These are phyloP conservation scores for Trichosporon ovoides DNA, from an alignment of 1,284 basidiomycete genomes.

Conservation along the genomic window DNA sequence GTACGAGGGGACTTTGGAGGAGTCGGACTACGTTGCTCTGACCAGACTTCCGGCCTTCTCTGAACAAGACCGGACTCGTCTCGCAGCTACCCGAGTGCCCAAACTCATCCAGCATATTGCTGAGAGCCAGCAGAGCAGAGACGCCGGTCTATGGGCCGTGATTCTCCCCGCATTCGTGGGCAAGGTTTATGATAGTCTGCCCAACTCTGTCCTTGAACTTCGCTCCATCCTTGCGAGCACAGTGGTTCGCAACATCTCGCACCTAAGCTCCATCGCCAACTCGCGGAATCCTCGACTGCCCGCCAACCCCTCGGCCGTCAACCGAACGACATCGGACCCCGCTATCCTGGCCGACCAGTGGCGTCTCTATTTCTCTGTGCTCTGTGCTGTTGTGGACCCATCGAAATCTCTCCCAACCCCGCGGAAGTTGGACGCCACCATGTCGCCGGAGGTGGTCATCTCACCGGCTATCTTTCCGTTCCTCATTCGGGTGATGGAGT, in stretches of 20 bases:
- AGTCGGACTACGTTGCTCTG: conserved; percentile 41
- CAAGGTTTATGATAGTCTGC: conserved; percentile 42
- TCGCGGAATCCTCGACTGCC: neutral
- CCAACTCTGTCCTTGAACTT: conserved; percentile 45
- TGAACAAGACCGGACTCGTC: conserved; percentile 29
- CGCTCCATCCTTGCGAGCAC: conserved; percentile 43
- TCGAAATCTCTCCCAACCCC: neutral
- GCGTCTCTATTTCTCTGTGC: conserved; percentile 76
- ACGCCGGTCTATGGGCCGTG: conserved; percentile 48
- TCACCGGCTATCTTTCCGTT: conserved; percentile 79
- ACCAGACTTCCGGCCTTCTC: conserved; percentile 16
- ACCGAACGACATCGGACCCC: conserved; percentile 54
- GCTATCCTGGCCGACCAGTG: conserved; percentile 71
- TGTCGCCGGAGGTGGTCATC: conserved; percentile 40
- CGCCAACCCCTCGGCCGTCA: conserved; percentile 14
- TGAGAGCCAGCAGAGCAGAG: conserved; percentile 48
- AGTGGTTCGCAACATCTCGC: conserved; percentile 48
- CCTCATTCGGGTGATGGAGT: conserved; percentile 78
- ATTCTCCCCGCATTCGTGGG: conserved; percentile 47
- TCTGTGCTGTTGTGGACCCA: conserved; percentile 52
- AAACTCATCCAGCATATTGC: conserved; percentile 41
- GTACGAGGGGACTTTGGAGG: conserved; percentile 30
- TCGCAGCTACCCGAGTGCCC: conserved; percentile 29
- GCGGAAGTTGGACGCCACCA: conserved; percentile 52
- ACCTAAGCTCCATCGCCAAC: conserved; percentile 42